Conservation (phyloP, 2,329 filamentous ascomycete genomes). For the Ceratocystis harringtonii region DNA sequence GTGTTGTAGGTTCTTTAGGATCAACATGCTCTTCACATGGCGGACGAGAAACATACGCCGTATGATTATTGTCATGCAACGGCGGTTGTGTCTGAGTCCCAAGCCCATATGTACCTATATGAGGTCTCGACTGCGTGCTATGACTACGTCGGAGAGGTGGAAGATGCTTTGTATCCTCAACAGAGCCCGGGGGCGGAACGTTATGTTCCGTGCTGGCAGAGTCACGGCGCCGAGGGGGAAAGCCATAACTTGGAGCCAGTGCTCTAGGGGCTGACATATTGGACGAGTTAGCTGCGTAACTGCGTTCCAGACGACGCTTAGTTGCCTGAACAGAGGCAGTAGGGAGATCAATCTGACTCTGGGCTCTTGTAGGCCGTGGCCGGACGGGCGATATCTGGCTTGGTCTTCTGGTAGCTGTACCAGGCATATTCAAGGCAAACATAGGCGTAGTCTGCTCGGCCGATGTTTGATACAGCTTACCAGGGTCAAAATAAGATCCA, state of each 20-base stretch:
- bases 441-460: not conserved
- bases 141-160: conserved; percentile 10
- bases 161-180: conserved; percentile 8
- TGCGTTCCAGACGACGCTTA: conserved; percentile 8
- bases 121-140: conserved; percentile 7
- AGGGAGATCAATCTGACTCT: conserved; percentile 13
- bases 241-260: conserved; percentile 1
- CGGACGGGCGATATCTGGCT: conserved; percentile 2
- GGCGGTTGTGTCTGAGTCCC: not conserved
- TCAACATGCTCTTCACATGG: not conserved
- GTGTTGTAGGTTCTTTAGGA: not conserved
- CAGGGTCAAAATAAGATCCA: not conserved
- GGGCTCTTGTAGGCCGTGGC: conserved; percentile 8
- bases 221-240: conserved; percentile 13
- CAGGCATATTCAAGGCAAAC: not conserved
- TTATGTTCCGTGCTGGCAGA: conserved; percentile 7
- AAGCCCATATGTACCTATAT: not conserved
- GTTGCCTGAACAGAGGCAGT: conserved; percentile 13
- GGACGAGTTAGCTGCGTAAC: conserved; percentile 3
- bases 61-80: conserved; percentile 1
- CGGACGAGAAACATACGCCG: not conserved
- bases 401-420: not conserved
- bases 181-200: not conserved
- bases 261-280: conserved; percentile 1
- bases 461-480: not conserved